phyloP scores from a whole-genome alignment of 495 filamentous ascomycete genomes.

The Paragyromitra xinjiangensis region DNA sequence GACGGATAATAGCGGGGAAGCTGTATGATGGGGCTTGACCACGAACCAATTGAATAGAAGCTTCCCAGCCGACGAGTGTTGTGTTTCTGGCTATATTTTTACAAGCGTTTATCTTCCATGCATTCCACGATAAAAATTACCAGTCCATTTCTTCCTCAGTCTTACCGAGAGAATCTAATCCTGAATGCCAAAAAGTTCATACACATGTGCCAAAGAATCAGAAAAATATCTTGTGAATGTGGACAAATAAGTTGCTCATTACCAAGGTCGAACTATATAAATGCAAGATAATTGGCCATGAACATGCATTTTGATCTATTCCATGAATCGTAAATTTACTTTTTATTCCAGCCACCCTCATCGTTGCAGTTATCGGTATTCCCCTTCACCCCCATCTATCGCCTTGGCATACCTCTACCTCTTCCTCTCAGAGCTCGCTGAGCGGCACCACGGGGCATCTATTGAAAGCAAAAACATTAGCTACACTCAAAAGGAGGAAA shows the following conservation, averaged over 20 bases:
- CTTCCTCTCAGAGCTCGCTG: slow-evolving; percentile 86
- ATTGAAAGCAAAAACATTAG: slow-evolving; percentile 51
- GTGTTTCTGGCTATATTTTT: slow-evolving; percentile 24
- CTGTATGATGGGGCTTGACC: background rate
- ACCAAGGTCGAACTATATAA: slow-evolving; percentile 19
- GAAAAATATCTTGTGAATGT: slow-evolving; percentile 1
- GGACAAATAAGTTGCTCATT: slow-evolving; percentile 7
- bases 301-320: slow-evolving; percentile 26
- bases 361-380: slow-evolving; percentile 11
- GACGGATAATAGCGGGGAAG: slow-evolving; percentile 9
- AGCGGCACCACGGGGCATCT: slow-evolving; percentile 88
- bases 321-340: slow-evolving; percentile 23
- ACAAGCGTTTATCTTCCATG: slow-evolving; percentile 25
- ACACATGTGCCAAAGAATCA: slow-evolving; percentile 2
- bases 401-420: slow-evolving; percentile 89
- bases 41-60: slow-evolving; percentile 28
- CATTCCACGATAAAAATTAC: slow-evolving; percentile 28
- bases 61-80: slow-evolving; percentile 15
- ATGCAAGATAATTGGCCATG: slow-evolving; percentile 18
- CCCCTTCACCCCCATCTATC: slow-evolving; percentile 61
- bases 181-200: slow-evolving; percentile 6
- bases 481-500: background rate
- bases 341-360: slow-evolving; percentile 24
- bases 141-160: slow-evolving; percentile 2
- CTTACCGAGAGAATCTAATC: background rate